Evolutionary conservation across 768 basidiomycete species (phyloP).

Genomic region (Lentinula raphanica): DNA sequence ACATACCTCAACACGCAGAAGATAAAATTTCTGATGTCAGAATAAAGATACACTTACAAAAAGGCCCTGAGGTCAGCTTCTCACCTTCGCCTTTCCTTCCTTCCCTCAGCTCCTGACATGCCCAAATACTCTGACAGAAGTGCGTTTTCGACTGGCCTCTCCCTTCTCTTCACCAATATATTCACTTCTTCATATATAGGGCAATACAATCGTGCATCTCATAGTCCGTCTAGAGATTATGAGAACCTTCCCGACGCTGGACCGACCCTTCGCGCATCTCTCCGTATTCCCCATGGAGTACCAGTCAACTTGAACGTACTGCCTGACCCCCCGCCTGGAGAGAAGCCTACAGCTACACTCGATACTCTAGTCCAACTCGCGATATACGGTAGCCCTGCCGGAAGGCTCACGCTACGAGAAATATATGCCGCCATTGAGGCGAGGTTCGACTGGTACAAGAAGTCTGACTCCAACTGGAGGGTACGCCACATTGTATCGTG

Average conservation of each 20-base stretch:
- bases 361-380: conserved; percentile 50
- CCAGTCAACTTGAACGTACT: conserved; percentile 25
- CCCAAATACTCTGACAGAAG: neutral
- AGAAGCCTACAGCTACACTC: conserved; percentile 12
- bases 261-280: conserved; percentile 37
- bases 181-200: neutral
- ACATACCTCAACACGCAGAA: neutral
- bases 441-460: conserved; percentile 52
- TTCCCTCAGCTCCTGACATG: neutral
- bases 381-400: conserved; percentile 53
- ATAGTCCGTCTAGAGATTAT: neutral
- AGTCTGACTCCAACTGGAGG: conserved; percentile 52
- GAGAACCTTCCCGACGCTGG: conserved; percentile 30
- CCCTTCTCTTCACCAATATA: neutral
- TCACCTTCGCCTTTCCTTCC: neutral
- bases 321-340: neutral
- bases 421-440: conserved; percentile 53
- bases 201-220: neutral
- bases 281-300: conserved; percentile 26
- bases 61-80: neutral
- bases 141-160: neutral
- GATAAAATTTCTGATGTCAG: neutral
- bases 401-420: conserved; percentile 56
- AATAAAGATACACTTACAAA: neutral
- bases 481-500: conserved; percentile 26